Conservation (phyloP, 176 grass and related monocot genomes). For the Bromus sterilis region DNA sequence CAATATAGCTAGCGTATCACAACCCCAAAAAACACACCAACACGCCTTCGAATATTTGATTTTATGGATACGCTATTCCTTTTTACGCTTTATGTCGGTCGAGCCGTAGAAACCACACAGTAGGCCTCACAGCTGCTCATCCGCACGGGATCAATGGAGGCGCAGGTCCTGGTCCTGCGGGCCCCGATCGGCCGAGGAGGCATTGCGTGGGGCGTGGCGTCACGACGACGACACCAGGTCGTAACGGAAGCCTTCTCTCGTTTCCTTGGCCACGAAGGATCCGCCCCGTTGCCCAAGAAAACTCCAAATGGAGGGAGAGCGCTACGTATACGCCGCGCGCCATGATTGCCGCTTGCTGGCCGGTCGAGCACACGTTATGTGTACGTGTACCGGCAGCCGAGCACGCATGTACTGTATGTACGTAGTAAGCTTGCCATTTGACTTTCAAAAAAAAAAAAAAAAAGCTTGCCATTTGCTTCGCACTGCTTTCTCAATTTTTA, state of each 20-base stretch:
- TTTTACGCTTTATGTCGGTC: background rate
- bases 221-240: constrained; percentile 45
- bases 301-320: background rate
- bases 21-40: no score
- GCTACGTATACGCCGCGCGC: background rate
- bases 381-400: background rate
- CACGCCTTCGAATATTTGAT: background rate
- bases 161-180: background rate
- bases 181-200: background rate
- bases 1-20: no score
- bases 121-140: background rate
- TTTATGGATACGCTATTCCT: background rate
- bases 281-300: background rate
- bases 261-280: background rate
- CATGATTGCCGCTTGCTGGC: background rate
- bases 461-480: background rate
- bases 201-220: constrained; percentile 41
- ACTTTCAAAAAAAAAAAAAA: no score
- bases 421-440: no score
- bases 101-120: background rate
- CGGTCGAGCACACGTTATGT: background rate
- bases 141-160: constrained; percentile 17
- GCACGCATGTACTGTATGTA: background rate
- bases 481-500: background rate
- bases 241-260: constrained; percentile 3